These are phyloP conservation scores for Strobilomyces dryophilus DNA, from an alignment of 768 basidiomycete genomes.

Conservation along the genomic window DNA sequence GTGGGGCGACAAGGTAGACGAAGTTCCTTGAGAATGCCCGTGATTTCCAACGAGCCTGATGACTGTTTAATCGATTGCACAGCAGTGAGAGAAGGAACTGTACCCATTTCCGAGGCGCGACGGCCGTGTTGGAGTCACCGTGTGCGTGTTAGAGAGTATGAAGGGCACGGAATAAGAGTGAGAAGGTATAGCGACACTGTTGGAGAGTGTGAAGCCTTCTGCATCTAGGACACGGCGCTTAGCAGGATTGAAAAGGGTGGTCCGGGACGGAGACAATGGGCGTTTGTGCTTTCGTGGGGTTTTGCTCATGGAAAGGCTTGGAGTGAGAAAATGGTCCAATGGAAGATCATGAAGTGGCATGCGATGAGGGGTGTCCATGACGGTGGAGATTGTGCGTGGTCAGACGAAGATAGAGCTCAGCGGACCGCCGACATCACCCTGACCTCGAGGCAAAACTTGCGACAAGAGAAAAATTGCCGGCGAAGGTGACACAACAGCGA, in stretches of 20 bases:
- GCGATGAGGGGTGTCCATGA: slow-evolving; percentile 33
- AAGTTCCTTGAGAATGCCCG: slow-evolving; percentile 4
- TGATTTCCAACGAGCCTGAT: slow-evolving; percentile 12
- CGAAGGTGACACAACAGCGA: slow-evolving; percentile 16
- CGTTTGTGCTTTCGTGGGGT: slow-evolving; percentile 48
- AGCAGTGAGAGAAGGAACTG: slow-evolving; percentile 19
- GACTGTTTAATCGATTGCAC: slow-evolving; percentile 38
- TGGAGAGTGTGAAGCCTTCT: slow-evolving; percentile 44
- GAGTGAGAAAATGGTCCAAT: slow-evolving; percentile 49
- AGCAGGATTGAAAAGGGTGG: slow-evolving; percentile 51
- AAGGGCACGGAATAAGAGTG: slow-evolving; percentile 29
- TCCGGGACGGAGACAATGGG: slow-evolving; percentile 52
- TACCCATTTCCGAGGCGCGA: slow-evolving; percentile 27
- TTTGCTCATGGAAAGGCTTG: slow-evolving; percentile 23
- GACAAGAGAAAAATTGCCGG: slow-evolving; percentile 15
- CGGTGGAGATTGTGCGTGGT: slow-evolving; percentile 4
- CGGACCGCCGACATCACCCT: slow-evolving; percentile 24
- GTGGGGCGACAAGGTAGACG: slow-evolving; percentile 11
- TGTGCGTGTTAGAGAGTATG: slow-evolving; percentile 13
- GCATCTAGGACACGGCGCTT: slow-evolving; percentile 64
- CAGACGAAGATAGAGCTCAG: slow-evolving; percentile 21
- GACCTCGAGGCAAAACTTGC: slow-evolving; percentile 16
- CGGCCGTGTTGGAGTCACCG: slow-evolving; percentile 32
- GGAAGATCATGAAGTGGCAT: slow-evolving; percentile 57
- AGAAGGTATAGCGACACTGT: slow-evolving; percentile 14